Evolutionary conservation across 2,329 filamentous ascomycete genomes (phyloP), one percentile per base, ranked within the genome.

Genomic region (Fusarium sp.): DNA sequence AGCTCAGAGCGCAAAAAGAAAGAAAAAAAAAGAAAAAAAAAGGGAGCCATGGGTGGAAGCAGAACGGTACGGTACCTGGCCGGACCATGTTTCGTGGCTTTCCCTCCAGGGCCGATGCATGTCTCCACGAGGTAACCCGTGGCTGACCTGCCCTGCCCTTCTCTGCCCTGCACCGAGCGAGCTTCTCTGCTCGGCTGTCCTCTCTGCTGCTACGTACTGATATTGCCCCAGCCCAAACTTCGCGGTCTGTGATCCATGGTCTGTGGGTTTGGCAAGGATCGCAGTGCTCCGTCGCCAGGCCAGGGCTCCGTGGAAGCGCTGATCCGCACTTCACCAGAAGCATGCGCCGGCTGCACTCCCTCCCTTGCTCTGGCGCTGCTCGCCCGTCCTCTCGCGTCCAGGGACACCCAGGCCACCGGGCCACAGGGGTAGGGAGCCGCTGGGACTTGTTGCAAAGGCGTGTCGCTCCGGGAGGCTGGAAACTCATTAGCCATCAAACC

Each of bases 51-150:
- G 47, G 64, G n/a, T 63, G 68, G 64, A 52, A 36, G 59, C 22
- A 50, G 57, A 58, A 50, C 58, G 54, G 66, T 76, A 69, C 75
- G 57, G 66, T 76, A 69, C 75, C 67, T 73, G 58, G 64, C 75
- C 66, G 68, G 69, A 74, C 71, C 75, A 64, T 78, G 76, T 74
- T 71, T 69, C 58, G 70, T 74, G 66, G 72, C 75, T 74, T 60
- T 63, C 25, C 35, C 59, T 66, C 63, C 69, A 74, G 67, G 69
- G 75, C 66, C 66, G 63, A 64, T 71, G 70, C 68, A 66, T 73
- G 68, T 74, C 73, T 75, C 69, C 69, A 75, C 66, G 66, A 75
- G 69, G 73, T 69, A 70, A 40, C 63, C 73, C 57, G 36, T 73
- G 73, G 63, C 69, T 70, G 38, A 57, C 52, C 65, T 68, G 68